These are phyloP conservation scores for Plasmopara muralis DNA, from an alignment of 352 stramenopile genomes.

Conservation along the genomic window DNA sequence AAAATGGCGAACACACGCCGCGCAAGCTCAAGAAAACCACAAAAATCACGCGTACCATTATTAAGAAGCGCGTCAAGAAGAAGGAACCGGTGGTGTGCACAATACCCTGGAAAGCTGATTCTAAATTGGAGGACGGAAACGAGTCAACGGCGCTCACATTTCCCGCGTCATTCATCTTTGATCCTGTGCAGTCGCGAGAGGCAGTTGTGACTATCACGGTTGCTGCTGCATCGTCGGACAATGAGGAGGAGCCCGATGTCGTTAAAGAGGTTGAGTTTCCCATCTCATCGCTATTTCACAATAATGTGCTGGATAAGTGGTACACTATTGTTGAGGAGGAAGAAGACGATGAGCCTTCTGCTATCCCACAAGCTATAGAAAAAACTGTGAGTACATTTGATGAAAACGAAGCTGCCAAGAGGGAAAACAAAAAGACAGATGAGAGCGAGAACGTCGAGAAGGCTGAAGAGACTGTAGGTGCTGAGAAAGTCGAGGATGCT, in stretches of 20 bases:
- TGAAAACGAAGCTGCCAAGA: constrained; percentile 12
- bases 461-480: constrained; percentile 5
- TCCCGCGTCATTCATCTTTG: constrained; percentile 70
- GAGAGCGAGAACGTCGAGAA: constrained; percentile 4
- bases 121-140: constrained; percentile 4
- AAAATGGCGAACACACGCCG: constrained; percentile 29
- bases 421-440: constrained; percentile 16
- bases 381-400: constrained; percentile 15
- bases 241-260: constrained; percentile 42
- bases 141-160: constrained; percentile 25
- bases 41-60: constrained; percentile 48
- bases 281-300: constrained; percentile 67
- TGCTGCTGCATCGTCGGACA: constrained; percentile 27
- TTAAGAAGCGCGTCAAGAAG: constrained; percentile 54
- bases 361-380: constrained; percentile 27
- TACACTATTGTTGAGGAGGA: constrained; percentile 52
- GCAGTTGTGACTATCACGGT: constrained; percentile 70
- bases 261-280: constrained; percentile 79
- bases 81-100: constrained; percentile 38
- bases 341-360: constrained; percentile 31
- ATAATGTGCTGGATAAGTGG: constrained; percentile 55
- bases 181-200: constrained; percentile 77
- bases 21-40: constrained; percentile 52
- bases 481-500: constrained; percentile 8
- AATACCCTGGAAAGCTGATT: constrained; percentile 25